A percentile compares a stretch with the other conserved stretches of the same genome.
These are phyloP conservation scores for Neurospora sp. DNA, from an alignment of 495 filamentous ascomycete species.

Conservation along the genomic window DNA sequence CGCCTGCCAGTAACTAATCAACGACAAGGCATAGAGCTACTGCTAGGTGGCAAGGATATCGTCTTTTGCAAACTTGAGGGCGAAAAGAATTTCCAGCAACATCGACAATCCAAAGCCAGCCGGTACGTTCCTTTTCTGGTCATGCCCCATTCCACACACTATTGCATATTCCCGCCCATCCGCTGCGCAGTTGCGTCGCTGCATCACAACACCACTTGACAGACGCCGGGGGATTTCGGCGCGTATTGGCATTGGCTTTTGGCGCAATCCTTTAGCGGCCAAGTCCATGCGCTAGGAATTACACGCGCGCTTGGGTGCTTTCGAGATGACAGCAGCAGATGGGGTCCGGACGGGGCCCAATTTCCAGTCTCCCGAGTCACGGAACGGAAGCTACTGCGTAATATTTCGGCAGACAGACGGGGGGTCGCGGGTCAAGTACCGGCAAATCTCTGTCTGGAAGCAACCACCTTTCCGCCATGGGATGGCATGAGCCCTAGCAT, in stretches of 20 bases:
- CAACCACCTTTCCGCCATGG: neutral
- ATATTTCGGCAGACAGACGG: neutral
- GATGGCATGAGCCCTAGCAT: slow-evolving; percentile 4
- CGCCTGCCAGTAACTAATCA: neutral
- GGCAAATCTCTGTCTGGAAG: neutral
- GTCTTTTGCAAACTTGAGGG: neutral
- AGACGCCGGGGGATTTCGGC: neutral
- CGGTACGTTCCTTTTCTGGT: neutral
- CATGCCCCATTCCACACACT: neutral
- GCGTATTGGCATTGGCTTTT: neutral
- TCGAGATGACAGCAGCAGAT: neutral
- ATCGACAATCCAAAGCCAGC: neutral
- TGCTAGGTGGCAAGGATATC: neutral
- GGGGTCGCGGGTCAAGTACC: neutral
- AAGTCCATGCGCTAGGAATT: neutral
- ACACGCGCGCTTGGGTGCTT: neutral
- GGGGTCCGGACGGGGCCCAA: neutral
- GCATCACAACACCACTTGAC: neutral
- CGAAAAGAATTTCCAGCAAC: neutral
- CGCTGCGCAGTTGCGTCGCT: neutral
- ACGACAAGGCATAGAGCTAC: neutral
- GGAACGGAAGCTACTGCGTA: neutral
- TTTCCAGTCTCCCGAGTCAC: neutral
- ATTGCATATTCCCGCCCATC: neutral
- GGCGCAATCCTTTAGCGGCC: neutral